phyloP scores from a whole-genome alignment of 2,329 filamentous ascomycete genomes.

The Lomentospora prolificans region DNA sequence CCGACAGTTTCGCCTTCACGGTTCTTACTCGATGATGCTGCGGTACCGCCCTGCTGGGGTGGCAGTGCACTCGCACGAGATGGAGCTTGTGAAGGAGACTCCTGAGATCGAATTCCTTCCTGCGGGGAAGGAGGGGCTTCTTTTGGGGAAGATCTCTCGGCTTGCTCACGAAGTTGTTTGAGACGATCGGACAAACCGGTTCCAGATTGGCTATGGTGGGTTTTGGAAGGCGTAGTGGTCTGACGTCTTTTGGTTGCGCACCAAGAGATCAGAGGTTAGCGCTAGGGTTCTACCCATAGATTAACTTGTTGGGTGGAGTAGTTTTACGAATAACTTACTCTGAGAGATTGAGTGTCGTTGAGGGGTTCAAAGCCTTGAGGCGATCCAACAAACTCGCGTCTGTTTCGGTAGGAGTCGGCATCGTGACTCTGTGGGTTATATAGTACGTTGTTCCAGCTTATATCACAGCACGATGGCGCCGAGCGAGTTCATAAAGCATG shows the following conservation, averaged over 20 bases:
- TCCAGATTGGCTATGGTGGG: slow-evolving; percentile 24
- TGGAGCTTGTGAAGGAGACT: not conserved
- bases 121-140: slow-evolving; percentile 12
- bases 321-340: slow-evolving; percentile 28
- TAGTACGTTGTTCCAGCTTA: not conserved
- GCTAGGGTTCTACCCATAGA: too few relatives aligned
- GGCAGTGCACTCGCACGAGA: not conserved
- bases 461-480: too few relatives aligned
- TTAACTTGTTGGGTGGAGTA: too few relatives aligned
- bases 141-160: slow-evolving; percentile 18
- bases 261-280: too few relatives aligned
- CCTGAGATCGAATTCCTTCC: not conserved
- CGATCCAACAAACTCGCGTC: slow-evolving; percentile 32
- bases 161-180: slow-evolving; percentile 36
- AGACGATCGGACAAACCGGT: slow-evolving; percentile 43
- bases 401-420: not conserved
- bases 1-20: not conserved
- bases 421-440: not conserved
- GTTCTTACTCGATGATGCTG: not conserved
- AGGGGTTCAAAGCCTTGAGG: slow-evolving; percentile 40
- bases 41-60: not conserved
- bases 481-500: too few relatives aligned
- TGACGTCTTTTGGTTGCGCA: too few relatives aligned
- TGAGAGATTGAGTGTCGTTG: slow-evolving; percentile 24
- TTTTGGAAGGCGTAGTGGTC: slow-evolving; percentile 11